Evolutionary conservation across 1,284 basidiomycete genomes (phyloP).

Genomic region (Gastroboletus turbinatus): DNA sequence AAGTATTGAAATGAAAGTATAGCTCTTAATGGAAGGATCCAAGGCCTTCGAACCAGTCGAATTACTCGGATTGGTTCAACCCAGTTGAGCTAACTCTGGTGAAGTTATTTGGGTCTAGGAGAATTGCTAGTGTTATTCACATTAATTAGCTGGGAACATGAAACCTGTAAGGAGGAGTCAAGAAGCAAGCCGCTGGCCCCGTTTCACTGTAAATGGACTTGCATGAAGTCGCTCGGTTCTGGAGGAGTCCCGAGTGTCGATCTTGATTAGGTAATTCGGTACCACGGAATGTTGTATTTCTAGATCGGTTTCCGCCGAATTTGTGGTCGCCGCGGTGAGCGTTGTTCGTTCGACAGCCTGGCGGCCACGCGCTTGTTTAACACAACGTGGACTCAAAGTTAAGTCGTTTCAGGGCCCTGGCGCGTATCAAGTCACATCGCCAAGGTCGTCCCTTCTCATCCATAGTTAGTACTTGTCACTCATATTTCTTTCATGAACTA

Average conservation of each 20-base stretch:
- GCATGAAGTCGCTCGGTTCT: not conserved
- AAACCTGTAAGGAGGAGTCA: not conserved
- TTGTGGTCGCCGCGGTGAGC: constrained; percentile 15
- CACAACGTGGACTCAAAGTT: constrained; percentile 26
- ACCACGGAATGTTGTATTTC: constrained; percentile 9
- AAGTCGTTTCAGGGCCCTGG: constrained; percentile 22
- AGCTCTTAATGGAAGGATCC: constrained; percentile 8
- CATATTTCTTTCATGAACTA: constrained; percentile 28
- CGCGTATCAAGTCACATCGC: constrained; percentile 32
- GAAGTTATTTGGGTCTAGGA: not conserved
- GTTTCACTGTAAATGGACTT: not conserved
- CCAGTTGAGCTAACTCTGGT: constrained; percentile 3
- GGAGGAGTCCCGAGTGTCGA: constrained; percentile 15
- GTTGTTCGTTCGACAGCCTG: constrained; percentile 5
- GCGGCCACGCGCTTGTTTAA: constrained; percentile 20
- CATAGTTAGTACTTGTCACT: constrained; percentile 24
- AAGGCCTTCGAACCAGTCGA: not conserved
- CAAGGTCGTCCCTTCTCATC: constrained; percentile 19
- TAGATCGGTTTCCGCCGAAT: constrained; percentile 18
- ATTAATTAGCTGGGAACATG: constrained; percentile 4
- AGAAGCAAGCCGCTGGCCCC: constrained; percentile 1
- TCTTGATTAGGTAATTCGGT: constrained; percentile 27
- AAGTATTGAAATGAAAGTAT: constrained; percentile 18
- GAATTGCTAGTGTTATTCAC: constrained; percentile 3
- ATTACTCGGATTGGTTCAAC: not conserved